phyloP scores from a whole-genome alignment of 148 eudicot genomes.

The Vaccinium vitisidaea region DNA sequence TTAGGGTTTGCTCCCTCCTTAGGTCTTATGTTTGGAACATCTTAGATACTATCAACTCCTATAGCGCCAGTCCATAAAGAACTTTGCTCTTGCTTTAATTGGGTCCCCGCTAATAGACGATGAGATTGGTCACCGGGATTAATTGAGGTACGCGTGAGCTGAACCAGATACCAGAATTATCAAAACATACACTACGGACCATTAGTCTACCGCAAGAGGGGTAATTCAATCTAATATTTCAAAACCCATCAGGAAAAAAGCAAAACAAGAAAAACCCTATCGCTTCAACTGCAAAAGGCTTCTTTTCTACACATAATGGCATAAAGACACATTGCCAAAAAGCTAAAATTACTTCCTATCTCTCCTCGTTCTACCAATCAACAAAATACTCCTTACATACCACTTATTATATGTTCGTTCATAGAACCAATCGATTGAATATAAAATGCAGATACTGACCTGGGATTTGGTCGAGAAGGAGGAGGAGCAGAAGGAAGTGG shows the following conservation, averaged over 20 bases:
- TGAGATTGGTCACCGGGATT: not conserved
- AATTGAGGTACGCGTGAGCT: not conserved
- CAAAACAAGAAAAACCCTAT: not conserved
- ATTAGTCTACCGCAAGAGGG: no score
- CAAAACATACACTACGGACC: not conserved
- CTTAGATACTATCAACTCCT: not conserved
- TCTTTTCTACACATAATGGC: not conserved
- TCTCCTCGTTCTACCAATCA: no score
- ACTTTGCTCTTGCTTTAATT: no score
- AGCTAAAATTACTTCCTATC: no score
- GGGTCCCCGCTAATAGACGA: not conserved
- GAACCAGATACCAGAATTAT: not conserved
- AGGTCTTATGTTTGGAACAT: not conserved
- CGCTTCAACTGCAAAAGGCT: not conserved
- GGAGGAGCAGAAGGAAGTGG: constrained; percentile 64
- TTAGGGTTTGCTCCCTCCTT: not conserved
- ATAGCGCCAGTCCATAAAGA: not conserved
- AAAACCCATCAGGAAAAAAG: not conserved
- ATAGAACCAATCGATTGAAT: not conserved
- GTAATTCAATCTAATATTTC: not conserved
- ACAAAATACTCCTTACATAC: no score
- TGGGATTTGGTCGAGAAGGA: constrained; percentile 40
- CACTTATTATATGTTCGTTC: no score
- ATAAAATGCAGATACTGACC: constrained; percentile 25
- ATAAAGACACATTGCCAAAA: not conserved